Percentiles rank a stretch among this genome's conserved stretches.
Evolutionary conservation across 768 basidiomycete genomes (phyloP).

Genomic region (Neoboletus subvelutipes): DNA sequence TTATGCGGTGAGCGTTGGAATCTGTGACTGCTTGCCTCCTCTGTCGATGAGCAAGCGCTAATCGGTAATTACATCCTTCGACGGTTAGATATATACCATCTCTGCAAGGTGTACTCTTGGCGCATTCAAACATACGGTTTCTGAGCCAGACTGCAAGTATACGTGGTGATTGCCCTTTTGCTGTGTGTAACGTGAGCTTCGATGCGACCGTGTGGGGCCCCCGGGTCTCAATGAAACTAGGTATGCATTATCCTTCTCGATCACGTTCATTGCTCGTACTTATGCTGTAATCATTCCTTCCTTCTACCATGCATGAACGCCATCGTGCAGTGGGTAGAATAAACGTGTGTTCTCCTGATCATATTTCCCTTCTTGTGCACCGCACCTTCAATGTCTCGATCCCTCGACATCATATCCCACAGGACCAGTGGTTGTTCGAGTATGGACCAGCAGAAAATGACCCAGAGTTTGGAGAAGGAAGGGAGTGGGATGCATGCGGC

Average conservation of each 20-base stretch:
- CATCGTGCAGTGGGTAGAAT: constrained; percentile 71
- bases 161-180: constrained; percentile 82
- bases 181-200: constrained; percentile 71
- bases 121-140: constrained; percentile 79
- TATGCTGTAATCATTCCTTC: neutral
- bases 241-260: constrained; percentile 41
- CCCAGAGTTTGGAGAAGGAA: constrained; percentile 58
- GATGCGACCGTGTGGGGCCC: constrained; percentile 91
- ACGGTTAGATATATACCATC: constrained; percentile 78
- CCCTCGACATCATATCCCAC: constrained; percentile 86
- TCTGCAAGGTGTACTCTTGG: constrained; percentile 82
- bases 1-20: constrained; percentile 76
- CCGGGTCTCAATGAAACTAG: constrained; percentile 72
- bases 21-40: constrained; percentile 1
- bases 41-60: constrained; percentile 1
- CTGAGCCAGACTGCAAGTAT: constrained; percentile 62
- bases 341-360: constrained; percentile 88
- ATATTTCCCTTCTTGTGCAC: constrained; percentile 85
- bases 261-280: neutral
- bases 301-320: neutral
- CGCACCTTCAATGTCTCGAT: constrained; percentile 95
- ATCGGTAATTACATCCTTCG: neutral
- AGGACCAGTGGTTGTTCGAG: constrained; percentile 80
- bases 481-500: constrained; percentile 23
- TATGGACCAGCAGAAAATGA: constrained; percentile 82